A percentile compares a stretch with the other conserved stretches of the same genome.
These are phyloP conservation scores for Cladosporium oxysporum DNA, from an alignment of 2,329 filamentous ascomycete genomes.

Conservation along the genomic window DNA sequence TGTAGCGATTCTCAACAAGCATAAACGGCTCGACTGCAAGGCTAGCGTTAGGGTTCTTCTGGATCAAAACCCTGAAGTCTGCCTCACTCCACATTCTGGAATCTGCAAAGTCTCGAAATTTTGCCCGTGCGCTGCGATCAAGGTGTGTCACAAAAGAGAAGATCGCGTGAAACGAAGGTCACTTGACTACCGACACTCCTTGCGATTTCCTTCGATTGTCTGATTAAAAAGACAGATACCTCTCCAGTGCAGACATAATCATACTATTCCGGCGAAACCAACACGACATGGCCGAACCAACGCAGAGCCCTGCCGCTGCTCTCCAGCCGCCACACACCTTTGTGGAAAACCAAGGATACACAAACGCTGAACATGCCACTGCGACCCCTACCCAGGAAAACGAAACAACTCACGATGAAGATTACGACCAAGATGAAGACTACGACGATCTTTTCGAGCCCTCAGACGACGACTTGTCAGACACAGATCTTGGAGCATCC, in stretches of 20 bases:
- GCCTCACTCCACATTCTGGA: background rate
- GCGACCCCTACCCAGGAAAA: background rate
- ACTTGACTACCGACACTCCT: background rate
- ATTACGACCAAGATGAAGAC: conserved; percentile 49
- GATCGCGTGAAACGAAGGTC: background rate
- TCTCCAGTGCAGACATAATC: background rate
- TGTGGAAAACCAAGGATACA: conserved; percentile 37
- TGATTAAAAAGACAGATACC: background rate
- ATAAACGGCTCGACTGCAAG: background rate
- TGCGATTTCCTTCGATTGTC: background rate
- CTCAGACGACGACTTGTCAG: conserved; percentile 61
- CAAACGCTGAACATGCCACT: background rate
- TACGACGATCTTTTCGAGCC: conserved; percentile 58
- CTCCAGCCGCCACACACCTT: conserved; percentile 34
- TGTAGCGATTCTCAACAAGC: background rate
- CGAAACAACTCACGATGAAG: conserved; percentile 18
- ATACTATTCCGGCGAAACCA: background rate
- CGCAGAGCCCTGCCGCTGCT: conserved; percentile 23
- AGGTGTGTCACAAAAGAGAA: conserved; percentile 14
- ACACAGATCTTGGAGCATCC: conserved; percentile 58
- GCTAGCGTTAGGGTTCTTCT: conserved; percentile 4
- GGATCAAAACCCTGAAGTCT: background rate
- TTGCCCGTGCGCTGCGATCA: conserved; percentile 11
- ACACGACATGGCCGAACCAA: conserved; percentile 11
- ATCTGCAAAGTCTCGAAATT: conserved; percentile 11